These are phyloP conservation scores for Alnus rubra DNA, from an alignment of 306 rosid species.

Conservation along the genomic window DNA sequence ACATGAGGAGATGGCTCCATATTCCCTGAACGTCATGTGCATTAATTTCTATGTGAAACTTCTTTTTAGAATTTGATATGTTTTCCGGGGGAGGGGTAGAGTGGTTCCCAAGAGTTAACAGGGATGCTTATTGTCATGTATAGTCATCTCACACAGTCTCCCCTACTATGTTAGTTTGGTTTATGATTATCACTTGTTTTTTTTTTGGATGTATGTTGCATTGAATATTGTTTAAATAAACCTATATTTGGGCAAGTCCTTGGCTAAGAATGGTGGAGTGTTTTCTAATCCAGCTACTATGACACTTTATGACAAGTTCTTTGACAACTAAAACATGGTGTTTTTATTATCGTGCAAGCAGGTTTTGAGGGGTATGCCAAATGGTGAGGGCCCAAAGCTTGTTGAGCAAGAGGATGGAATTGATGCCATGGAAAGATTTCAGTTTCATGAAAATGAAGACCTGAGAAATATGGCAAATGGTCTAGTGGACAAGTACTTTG, in stretches of 20 bases:
- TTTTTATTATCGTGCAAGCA: conserved; percentile 29
- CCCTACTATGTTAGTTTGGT: neutral
- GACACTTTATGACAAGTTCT: conserved; percentile 2
- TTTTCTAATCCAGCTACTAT: neutral
- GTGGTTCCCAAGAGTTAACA: neutral
- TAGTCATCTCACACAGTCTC: neutral
- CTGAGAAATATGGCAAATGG: conserved; percentile 85
- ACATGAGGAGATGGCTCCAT: neutral
- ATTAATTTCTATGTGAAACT: neutral
- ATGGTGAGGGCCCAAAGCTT: conserved; percentile 78
- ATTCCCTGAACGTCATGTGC: neutral
- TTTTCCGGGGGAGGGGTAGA: too few relatives aligned
- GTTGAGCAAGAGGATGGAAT: conserved; percentile 92
- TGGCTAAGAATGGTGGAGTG: neutral
- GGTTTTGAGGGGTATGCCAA: conserved; percentile 95
- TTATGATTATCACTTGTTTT: neutral
- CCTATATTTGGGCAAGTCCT: neutral
- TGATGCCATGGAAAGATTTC: conserved; percentile 97
- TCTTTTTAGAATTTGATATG: neutral
- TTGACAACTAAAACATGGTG: conserved; percentile 14
- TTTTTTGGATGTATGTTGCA: neutral
- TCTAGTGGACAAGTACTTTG: conserved; percentile 85
- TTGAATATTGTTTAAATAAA: neutral
- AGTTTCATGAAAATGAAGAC: conserved; percentile 93
- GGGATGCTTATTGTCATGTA: neutral